Base-by-base conservation (phyloP, 495 filamentous ascomycete genomes). In the Penicillium riverlandense region DNA sequence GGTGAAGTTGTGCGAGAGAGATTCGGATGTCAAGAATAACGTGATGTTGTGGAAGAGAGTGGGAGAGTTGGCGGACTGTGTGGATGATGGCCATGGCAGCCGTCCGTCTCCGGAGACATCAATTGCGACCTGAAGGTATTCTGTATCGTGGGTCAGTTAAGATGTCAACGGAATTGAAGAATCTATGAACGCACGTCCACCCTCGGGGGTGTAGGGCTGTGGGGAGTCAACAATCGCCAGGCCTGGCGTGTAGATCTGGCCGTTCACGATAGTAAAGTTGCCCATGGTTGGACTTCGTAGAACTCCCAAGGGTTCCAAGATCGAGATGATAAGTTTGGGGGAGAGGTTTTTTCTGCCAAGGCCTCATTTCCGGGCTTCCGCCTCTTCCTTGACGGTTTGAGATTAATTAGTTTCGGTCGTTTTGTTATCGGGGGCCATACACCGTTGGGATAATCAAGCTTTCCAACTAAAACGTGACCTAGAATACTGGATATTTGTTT, bases 51-150 rank as follows among this genome's bases (percentile, higher is more conserved):
- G 74, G 46, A 86, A 77, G 43, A 60, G 62, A 35, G 72, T 79
- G 5, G 66, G 53, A 8, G 63, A 63, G 47, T 78, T 67, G 9
- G 46, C 45, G 28, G 45, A 29, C 28, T 35, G 35, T 9, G 60
- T 57, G 12, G 63, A 76, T 0, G 75, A 77, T n/a, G 77, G 80
- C 10, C 80, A 66, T 5, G 65, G 66, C 29, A 86, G 63, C 37
- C 76, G 67, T 53, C 82, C 82, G 56, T 84, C 72, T 15, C 79
- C 76, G 10, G 77, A 77, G 32, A 84, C 75, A 54, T 86, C 81
- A 37, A 86, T 72, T 36, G 81, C 77, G 38, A 86, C 64, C 37
- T 86, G 79, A 22, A 86, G 72, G 32, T 63, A 71, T 44, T 84
- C 78, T 81, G 40, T 9, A 7, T 22, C 33, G 29, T 45, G 22